Conservation (phyloP, 1,139 yeast genomes). For the Maudiozyma humilis region DNA sequence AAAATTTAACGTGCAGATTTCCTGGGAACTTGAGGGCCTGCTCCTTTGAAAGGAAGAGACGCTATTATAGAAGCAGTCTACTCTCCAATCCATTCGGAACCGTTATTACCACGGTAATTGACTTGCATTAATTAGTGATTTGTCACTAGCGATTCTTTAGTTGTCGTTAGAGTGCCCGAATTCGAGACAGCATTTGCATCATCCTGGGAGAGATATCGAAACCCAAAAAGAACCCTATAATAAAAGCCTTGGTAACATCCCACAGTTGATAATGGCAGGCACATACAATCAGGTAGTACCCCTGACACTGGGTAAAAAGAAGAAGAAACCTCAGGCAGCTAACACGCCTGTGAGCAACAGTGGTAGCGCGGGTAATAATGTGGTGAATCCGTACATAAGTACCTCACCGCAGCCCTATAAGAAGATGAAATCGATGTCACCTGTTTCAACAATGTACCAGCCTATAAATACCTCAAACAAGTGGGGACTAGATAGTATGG, state of each 20-base stretch:
- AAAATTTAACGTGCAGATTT: too few species aligned
- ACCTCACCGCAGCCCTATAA: not conserved
- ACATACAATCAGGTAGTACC: slow-evolving; percentile 19
- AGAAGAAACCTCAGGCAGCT: not conserved
- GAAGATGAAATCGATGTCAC: not conserved
- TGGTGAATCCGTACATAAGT: not conserved
- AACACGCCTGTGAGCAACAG: not conserved
- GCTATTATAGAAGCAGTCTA: too few species aligned
- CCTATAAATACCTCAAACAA: not conserved
- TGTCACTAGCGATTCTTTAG: too few species aligned
- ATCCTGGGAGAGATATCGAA: not conserved
- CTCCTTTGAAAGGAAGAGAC: too few species aligned
- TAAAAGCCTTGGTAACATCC: not conserved
- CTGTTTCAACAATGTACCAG: not conserved
- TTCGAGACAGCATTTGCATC: too few species aligned
- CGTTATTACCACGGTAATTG: too few species aligned
- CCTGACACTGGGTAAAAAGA: slow-evolving; percentile 10
- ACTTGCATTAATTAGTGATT: too few species aligned
- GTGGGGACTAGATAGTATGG: slow-evolving; percentile 3
- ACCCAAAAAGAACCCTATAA: not conserved
- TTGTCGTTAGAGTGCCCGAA: too few species aligned
- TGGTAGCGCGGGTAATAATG: not conserved
- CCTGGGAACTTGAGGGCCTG: too few species aligned
- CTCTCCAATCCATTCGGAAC: too few species aligned
- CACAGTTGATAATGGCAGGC: not conserved